Evolutionary conservation across 768 basidiomycete genomes (phyloP), one percentile per base, ranked within the genome.

Genomic region (Hygrophoropsis aurantiaca): DNA sequence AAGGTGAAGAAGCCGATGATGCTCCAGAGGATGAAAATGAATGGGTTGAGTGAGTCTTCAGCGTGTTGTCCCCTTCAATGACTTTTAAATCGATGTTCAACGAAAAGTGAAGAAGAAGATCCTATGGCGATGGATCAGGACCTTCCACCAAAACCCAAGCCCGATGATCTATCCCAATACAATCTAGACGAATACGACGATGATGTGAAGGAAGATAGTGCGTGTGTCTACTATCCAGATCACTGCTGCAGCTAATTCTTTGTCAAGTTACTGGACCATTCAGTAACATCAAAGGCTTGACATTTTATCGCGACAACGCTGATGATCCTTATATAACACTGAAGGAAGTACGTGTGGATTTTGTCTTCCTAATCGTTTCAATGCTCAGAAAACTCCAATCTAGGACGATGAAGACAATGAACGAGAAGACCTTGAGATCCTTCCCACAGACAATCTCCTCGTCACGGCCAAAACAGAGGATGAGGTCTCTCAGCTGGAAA

Each of bases 311-410:
- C 42, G 84, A 93, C 57, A 93, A 94, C 59, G 79, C 89, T 44
- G 92, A 97, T 27, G 97, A 99, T 67, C 97, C 97, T 0, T 98
- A 94, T 60, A 89, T 99, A 56, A 98, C 95, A 0, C 68, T 98
- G 32, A 94, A 97, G 78, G 90, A 94, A 59, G 94, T 91, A 58
- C 34, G 80, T 64, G 15, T 20, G n/a, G n/a, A n/a, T 33, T 11
- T 20, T 9, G 5, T 27, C 11, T 38, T 9, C 5, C 23, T 11
- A 13, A 19, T 38, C 45, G 44, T 34, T 32, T 47, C 37, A 43
- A 11, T 18, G 9, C 50, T 44, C 40, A 36, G 38, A 13, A 18
- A 50, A 54, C 53, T 54, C 61, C 40, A 7, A 37, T 32, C 8
- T 49, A 85, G 81, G 82, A 87, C 58, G 81, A 84, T 13, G 79